Conservation (phyloP, 371 early-diverging fungal genomes). For the Circinella minor region DNA sequence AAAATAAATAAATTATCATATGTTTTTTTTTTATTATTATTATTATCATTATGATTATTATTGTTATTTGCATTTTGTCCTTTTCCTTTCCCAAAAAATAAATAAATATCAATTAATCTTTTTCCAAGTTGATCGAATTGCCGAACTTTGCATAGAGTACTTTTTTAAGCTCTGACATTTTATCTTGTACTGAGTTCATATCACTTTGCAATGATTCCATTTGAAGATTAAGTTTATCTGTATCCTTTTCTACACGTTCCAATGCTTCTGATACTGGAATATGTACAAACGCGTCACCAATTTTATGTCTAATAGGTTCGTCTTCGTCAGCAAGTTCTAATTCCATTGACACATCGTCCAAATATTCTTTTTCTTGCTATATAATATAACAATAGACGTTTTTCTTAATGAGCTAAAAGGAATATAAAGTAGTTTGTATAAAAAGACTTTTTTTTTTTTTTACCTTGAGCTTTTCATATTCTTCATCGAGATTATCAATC, state of each 20-base stretch:
- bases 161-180: slow-evolving; percentile 89
- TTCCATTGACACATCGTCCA: slow-evolving; percentile 91
- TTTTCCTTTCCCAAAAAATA: background rate
- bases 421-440: too few species aligned
- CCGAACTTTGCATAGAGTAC: slow-evolving; percentile 92
- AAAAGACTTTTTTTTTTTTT: background rate
- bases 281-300: slow-evolving; percentile 90
- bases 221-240: slow-evolving; percentile 57
- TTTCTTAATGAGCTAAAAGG: too few species aligned
- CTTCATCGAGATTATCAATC: slow-evolving; percentile 79
- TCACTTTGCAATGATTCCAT: slow-evolving; percentile 69
- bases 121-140: slow-evolving; percentile 92
- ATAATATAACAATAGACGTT: background rate
- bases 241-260: slow-evolving; percentile 70
- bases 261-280: slow-evolving; percentile 77
- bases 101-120: slow-evolving; percentile 47
- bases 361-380: slow-evolving; percentile 85
- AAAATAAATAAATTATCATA: background rate
- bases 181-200: slow-evolving; percentile 67
- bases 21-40: background rate
- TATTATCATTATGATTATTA: background rate
- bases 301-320: slow-evolving; percentile 80
- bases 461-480: slow-evolving; percentile 84
- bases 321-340: slow-evolving; percentile 94
- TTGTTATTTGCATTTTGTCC: too few species aligned